Evolutionary conservation across 2,329 filamentous ascomycete genomes (phyloP).

Genomic region (Aspergillus alliaceus): DNA sequence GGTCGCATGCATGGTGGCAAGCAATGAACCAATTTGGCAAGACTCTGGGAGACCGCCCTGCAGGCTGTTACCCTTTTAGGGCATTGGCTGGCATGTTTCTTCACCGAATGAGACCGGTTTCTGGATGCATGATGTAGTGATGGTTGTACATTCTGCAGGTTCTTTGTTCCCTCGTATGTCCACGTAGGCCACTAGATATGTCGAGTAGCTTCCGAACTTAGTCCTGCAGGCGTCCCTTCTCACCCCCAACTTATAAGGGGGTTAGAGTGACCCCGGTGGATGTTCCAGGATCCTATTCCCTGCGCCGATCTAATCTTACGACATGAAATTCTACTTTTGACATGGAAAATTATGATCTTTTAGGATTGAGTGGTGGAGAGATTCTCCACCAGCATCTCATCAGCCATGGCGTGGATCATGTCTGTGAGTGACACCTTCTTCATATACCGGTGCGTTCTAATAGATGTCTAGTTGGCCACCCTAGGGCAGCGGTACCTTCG

Average conservation of each 20-base stretch:
- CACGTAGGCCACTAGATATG: neutral
- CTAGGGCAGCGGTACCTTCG: neutral
- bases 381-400: neutral
- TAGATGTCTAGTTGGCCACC: neutral
- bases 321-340: neutral
- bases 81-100: neutral
- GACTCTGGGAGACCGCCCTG: neutral
- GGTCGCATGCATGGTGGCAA: too few relatives aligned
- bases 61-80: slow-evolving; percentile 2
- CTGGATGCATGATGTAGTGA: too few relatives aligned
- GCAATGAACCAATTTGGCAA: too few relatives aligned
- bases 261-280: too few relatives aligned
- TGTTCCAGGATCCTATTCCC: neutral
- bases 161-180: neutral
- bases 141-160: neutral
- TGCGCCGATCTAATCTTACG: neutral
- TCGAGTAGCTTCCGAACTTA: neutral
- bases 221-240: neutral
- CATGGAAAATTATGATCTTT: neutral
- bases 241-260: too few relatives aligned
- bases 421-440: neutral
- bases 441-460: neutral
- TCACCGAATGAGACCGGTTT: neutral
- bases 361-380: neutral
- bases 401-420: neutral